Evolutionary conservation across 495 filamentous ascomycete species (phyloP).

Genomic region (Cairneyella variabilis): DNA sequence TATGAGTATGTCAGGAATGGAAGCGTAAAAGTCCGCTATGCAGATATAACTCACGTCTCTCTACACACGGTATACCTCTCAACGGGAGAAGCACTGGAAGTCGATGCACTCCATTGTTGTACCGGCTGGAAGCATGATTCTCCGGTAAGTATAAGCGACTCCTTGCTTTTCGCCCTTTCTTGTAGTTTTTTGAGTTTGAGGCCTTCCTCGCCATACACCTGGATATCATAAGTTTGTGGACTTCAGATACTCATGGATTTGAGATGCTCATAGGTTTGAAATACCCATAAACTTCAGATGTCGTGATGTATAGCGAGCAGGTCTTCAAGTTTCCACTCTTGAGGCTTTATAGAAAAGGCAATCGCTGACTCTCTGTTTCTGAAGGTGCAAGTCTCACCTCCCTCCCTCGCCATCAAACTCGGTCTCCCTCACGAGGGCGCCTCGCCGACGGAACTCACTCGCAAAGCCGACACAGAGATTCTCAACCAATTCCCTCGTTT

Average conservation of each 20-base stretch:
- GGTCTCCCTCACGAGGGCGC: constrained; percentile 10
- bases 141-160: constrained; percentile 59
- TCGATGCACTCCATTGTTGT: constrained; percentile 63
- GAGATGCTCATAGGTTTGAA: no score
- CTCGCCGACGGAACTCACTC: background rate
- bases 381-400: no score
- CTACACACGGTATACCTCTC: constrained; percentile 49
- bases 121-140: constrained; percentile 67
- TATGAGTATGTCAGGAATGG: constrained; percentile 58
- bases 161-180: no score
- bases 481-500: constrained; percentile 63
- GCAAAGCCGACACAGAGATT: constrained; percentile 63
- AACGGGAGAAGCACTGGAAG: constrained; percentile 48
- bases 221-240: no score
- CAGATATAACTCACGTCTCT: constrained; percentile 52
- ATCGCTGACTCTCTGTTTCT: no score
- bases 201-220: no score
- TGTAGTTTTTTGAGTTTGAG: no score
- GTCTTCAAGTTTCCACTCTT: no score
- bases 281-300: no score
- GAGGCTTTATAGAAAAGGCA: no score
- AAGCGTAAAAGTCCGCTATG: constrained; percentile 56
- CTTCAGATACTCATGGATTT: no score
- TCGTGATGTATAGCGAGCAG: no score
- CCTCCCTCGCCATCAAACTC: constrained; percentile 26